These are phyloP conservation scores for Syzygium grande DNA, from an alignment of 345 rosid species.

Conservation along the genomic window DNA sequence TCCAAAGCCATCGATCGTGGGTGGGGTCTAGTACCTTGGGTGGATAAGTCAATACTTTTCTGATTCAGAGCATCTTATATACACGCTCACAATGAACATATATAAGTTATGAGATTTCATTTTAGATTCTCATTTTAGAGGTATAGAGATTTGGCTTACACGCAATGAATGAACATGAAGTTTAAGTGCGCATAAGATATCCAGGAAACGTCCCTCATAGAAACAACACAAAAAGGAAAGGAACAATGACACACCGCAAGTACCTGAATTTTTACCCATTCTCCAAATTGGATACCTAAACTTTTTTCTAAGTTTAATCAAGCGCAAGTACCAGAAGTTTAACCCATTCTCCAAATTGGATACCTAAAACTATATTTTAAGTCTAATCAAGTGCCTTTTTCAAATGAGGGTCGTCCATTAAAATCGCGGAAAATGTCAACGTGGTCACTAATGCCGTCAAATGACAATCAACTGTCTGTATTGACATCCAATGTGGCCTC, in stretches of 20 bases:
- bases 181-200: background rate
- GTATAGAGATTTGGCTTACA: background rate
- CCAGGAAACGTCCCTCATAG: background rate
- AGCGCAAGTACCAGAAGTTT: background rate
- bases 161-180: background rate
- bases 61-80: background rate
- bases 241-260: background rate
- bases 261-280: background rate
- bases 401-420: background rate
- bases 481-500: background rate
- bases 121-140: background rate
- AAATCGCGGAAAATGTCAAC: background rate
- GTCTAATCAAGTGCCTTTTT: background rate
- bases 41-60: background rate
- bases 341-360: background rate
- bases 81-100: background rate
- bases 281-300: background rate
- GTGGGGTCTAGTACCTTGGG: background rate
- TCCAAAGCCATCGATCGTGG: background rate
- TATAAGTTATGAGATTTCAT: background rate
- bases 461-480: background rate
- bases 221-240: background rate
- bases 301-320: background rate
- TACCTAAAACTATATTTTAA: background rate
- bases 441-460: background rate